Base-by-base conservation (phyloP, 1,139 yeast species). In the Saccharomyces hybrid region DNA sequence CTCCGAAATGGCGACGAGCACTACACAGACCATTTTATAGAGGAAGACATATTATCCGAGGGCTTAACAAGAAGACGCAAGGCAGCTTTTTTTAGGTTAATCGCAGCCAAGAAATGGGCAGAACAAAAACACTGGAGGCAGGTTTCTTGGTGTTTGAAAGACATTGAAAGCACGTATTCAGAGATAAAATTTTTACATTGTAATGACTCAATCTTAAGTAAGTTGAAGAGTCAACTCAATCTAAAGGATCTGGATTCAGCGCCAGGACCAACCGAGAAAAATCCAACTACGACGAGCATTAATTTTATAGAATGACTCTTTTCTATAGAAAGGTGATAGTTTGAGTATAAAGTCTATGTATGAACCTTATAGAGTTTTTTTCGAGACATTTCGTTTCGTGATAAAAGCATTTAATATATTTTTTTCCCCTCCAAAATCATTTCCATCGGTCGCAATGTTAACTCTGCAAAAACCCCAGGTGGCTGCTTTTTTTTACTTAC, bases 81-180 rank as follows among this genome's bases (percentile, higher is more conserved):
- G 65, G 83, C 93, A 1, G 82, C 89, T 0, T 75, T 91, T 34
- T 91, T 97, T 91, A 78, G 80, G 62, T 70, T 90, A 20, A 70
- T 91, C 27, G 84, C 97, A 0, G 86, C 91, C 5, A 81, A 81
- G 55, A 88, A 86, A 64, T 85, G 96, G 90, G 73, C 74, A 2
- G 69, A 66, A 55, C 68, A 66, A 51, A 59, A 61, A 38, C 66
- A 66, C 52, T 65, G 69, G 68, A 57, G 62, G 25, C 70, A 65
- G 50, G 66, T 66, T 1, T 53, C 65, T 58, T 55, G 73, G 73
- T 54, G 70, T 48, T 52, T 65, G 16, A 48, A 57, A 26, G 69
- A 66, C 50, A 54, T 64, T 1, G 62, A 65, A 46, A 54, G 50
- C 26, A 58, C 60, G n/a, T 67, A 66, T 50, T 50, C 54, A 2